phyloP scores from a whole-genome alignment of 2,329 filamentous ascomycete species.

The Diplodia scrobiculata region DNA sequence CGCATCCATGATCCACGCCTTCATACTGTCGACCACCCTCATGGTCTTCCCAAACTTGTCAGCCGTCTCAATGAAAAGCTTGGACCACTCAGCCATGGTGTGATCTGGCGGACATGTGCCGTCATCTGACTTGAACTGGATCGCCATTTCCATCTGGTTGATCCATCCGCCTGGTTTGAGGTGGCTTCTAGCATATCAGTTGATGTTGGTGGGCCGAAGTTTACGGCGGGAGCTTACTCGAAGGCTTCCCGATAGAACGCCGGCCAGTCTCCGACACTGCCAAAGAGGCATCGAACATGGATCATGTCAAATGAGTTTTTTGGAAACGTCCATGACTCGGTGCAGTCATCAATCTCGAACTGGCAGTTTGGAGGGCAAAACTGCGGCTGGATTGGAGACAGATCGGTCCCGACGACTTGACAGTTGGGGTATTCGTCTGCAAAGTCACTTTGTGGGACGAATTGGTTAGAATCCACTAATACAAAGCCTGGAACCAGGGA shows the following conservation, averaged over 20 bases:
- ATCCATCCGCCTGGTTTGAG: constrained; percentile 37
- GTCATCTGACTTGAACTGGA: constrained; percentile 37
- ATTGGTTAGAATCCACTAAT: constrained; percentile 19
- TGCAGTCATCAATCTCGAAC: constrained; percentile 57
- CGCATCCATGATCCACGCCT: constrained; percentile 52
- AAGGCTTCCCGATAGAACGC: constrained; percentile 34
- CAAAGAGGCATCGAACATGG: constrained; percentile 34
- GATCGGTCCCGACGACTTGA: constrained; percentile 49
- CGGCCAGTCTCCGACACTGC: constrained; percentile 35
- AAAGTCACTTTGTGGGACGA: constrained; percentile 41
- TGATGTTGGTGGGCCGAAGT: not conserved
- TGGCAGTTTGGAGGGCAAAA: constrained; percentile 48
- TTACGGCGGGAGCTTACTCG: constrained; percentile 32
- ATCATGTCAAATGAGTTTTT: constrained; percentile 36
- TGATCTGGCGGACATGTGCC: constrained; percentile 31
- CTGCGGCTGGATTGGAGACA: constrained; percentile 52
- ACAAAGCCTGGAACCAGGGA: not conserved
- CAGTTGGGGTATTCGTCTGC: constrained; percentile 41
- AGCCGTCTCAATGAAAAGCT: constrained; percentile 37
- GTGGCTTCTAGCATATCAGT: constrained; percentile 30
- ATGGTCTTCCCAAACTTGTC: constrained; percentile 42
- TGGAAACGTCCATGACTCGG: constrained; percentile 39
- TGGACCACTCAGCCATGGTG: constrained; percentile 37
- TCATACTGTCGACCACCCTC: constrained; percentile 43
- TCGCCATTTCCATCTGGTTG: constrained; percentile 37